Conservation (phyloP, 1,139 yeast genomes). For the Kodamaea ohmeri region DNA sequence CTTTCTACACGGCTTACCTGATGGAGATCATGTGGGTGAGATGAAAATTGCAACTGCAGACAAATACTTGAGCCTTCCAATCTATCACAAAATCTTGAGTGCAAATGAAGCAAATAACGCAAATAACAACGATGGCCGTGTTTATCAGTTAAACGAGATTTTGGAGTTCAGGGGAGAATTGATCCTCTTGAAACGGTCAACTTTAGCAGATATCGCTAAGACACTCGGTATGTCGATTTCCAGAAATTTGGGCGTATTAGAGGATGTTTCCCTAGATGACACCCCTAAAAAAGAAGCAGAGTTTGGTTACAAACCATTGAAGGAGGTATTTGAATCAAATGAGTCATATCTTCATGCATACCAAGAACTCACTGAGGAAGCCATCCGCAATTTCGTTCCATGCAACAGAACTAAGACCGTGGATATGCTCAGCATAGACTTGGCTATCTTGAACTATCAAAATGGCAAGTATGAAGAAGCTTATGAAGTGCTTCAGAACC, state of each 20-base stretch:
- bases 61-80: constrained; percentile 26
- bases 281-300: neutral
- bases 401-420: constrained; percentile 60
- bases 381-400: constrained; percentile 45
- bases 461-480: constrained; percentile 59
- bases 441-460: constrained; percentile 69
- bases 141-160: constrained; percentile 27
- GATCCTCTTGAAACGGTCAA: constrained; percentile 43
- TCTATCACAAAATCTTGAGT: constrained; percentile 22
- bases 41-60: constrained; percentile 33
- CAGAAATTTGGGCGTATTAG: constrained; percentile 31
- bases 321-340: constrained; percentile 17
- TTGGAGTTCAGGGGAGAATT: constrained; percentile 48
- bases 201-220: constrained; percentile 37
- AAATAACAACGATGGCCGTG: constrained; percentile 14
- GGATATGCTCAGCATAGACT: constrained; percentile 75
- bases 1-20: constrained; percentile 40
- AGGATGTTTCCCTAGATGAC: constrained; percentile 27
- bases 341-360: constrained; percentile 22
- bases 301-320: constrained; percentile 18
- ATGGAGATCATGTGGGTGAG: constrained; percentile 22
- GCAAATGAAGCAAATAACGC: constrained; percentile 14
- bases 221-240: constrained; percentile 31
- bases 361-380: constrained; percentile 39
- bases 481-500: constrained; percentile 57